phyloP scores from a whole-genome alignment of 768 basidiomycete species.

The Leccinum pellstonianum region DNA sequence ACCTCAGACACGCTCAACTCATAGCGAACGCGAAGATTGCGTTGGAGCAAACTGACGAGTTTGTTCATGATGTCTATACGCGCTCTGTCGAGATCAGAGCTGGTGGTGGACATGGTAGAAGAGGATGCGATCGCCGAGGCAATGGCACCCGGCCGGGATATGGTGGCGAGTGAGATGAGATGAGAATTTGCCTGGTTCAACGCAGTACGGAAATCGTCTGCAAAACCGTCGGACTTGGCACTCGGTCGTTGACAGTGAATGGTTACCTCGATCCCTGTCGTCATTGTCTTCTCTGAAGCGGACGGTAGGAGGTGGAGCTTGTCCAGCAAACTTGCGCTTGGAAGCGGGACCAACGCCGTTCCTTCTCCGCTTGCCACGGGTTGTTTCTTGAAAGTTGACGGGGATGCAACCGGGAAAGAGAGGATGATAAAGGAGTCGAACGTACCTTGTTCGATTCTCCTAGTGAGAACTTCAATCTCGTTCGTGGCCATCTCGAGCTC shows the following conservation, averaged over 20 bases:
- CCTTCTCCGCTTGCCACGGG: slow-evolving; percentile 33
- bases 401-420: background rate
- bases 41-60: slow-evolving; percentile 63
- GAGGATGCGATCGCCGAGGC: slow-evolving; percentile 38
- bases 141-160: slow-evolving; percentile 39
- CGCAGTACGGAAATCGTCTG: slow-evolving; percentile 74
- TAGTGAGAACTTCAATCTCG: slow-evolving; percentile 66
- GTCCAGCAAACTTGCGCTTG: slow-evolving; percentile 37
- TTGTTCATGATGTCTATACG: slow-evolving; percentile 63
- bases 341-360: slow-evolving; percentile 22
- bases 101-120: slow-evolving; percentile 36
- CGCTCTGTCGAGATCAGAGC: slow-evolving; percentile 47
- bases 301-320: slow-evolving; percentile 29
- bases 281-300: slow-evolving; percentile 33
- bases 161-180: slow-evolving; percentile 54
- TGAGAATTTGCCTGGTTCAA: slow-evolving; percentile 61
- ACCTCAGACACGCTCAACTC: slow-evolving; percentile 70
- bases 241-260: background rate
- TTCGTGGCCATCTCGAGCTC: slow-evolving; percentile 74
- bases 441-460: slow-evolving; percentile 48
- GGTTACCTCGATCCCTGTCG: slow-evolving; percentile 37
- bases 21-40: slow-evolving; percentile 72
- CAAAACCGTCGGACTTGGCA: slow-evolving; percentile 11
- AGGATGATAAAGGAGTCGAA: background rate
- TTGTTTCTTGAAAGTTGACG: slow-evolving; percentile 21